Conservation (phyloP, 768 basidiomycete species). For the Pleurotus tuoliensis region DNA sequence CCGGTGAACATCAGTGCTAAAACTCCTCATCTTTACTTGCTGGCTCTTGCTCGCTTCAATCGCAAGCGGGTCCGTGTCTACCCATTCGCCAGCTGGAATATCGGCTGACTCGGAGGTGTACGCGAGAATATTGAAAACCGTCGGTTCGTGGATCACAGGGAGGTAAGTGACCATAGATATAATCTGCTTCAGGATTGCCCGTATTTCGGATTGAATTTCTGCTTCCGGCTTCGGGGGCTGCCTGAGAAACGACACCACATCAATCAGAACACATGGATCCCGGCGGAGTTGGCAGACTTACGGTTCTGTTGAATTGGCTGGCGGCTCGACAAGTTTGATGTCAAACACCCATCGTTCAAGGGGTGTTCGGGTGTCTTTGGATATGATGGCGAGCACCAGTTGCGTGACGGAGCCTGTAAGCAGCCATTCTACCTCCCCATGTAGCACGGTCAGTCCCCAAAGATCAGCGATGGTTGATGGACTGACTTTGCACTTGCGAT, state of each 20-base stretch:
- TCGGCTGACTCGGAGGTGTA: constrained; percentile 92
- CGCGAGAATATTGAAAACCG: constrained; percentile 96
- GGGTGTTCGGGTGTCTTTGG: constrained; percentile 86
- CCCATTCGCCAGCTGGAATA: constrained; percentile 91
- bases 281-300: constrained; percentile 28
- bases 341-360: constrained; percentile 99
- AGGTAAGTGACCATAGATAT: constrained; percentile 96
- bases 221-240: constrained; percentile 66
- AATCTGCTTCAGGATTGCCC: constrained; percentile 97
- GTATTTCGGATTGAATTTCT: constrained; percentile 95
- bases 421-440: constrained; percentile 75
- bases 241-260: constrained; percentile 24
- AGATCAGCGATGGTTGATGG: neutral
- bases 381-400: constrained; percentile 92
- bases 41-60: constrained; percentile 93
- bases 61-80: constrained; percentile 88
- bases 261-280: neutral
- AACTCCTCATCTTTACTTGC: constrained; percentile 91
- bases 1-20: constrained; percentile 96
- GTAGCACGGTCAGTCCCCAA: neutral
- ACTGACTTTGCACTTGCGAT: constrained; percentile 86
- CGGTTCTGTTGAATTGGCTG: constrained; percentile 46
- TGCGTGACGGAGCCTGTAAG: constrained; percentile 89
- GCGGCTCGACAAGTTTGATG: constrained; percentile 74
- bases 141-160: constrained; percentile 91